phyloP scores from a whole-genome alignment of 441 rosid species.

The Populus hybrid region DNA sequence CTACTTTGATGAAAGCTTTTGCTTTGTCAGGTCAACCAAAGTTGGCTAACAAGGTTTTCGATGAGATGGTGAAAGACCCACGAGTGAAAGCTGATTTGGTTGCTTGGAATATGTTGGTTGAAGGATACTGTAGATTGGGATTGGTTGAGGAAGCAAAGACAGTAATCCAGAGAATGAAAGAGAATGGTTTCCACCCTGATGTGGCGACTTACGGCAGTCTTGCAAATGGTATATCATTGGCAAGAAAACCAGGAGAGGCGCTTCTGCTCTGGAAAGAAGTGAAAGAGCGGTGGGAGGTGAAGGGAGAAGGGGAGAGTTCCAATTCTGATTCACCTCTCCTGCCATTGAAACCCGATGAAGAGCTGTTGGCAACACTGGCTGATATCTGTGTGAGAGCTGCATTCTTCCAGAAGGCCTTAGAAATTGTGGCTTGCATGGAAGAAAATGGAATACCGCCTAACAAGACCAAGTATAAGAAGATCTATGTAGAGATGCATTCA shows the following conservation, averaged over 20 bases:
- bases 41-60: constrained; percentile 64
- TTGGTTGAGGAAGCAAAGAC: constrained; percentile 31
- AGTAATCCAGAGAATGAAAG: constrained; percentile 63
- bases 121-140: constrained; percentile 81
- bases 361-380: constrained; percentile 64
- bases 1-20: constrained; percentile 96
- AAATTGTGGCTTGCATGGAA: constrained; percentile 92
- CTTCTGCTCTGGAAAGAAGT: constrained; percentile 88
- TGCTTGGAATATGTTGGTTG: constrained; percentile 96
- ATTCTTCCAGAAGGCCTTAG: constrained; percentile 85
- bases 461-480: constrained; percentile 28
- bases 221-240: constrained; percentile 38
- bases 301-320: constrained; percentile 27
- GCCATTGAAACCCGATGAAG: constrained; percentile 67
- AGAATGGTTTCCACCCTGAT: constrained; percentile 62
- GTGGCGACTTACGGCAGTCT: constrained; percentile 66
- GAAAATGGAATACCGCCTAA: constrained; percentile 83
- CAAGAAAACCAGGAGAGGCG: constrained; percentile 96
- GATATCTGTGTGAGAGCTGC: constrained; percentile 93
- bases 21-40: constrained; percentile 84
- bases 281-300: constrained; percentile 52
- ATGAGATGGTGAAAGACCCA: constrained; percentile 37
- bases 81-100: constrained; percentile 79
- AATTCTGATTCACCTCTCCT: constrained; percentile 36
- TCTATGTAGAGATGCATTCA: constrained; percentile 92